Base-by-base conservation (phyloP, 192 early-diverging fungal genomes). In the Coemansia furcata region DNA sequence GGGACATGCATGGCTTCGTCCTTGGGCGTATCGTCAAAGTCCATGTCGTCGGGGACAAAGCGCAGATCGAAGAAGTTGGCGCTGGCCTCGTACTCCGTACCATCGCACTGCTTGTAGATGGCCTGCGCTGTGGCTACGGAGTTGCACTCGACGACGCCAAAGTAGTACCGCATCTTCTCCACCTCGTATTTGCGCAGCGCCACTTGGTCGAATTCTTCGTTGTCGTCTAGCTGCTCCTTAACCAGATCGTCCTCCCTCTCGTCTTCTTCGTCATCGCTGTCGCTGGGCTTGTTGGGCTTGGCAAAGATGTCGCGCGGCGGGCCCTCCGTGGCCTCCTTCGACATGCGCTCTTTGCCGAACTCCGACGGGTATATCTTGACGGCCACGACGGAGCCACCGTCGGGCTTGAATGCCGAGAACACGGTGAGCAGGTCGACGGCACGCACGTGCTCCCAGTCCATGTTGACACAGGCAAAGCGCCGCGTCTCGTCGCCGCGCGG, bases 381-480 rank as follows among this genome's bases (percentile, higher is more conserved):
- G 0, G 89, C 86, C 3, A 87, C 63, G 39, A 99, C 86, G 6
- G 85, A 68, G 9, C 91, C 90, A 39, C 82, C 84, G 33, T 85
- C 84, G 2, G 92, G 91, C 72, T 92, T 95, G 75, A 98, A 95
- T 30, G 86, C 90, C 43, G 84, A 85, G 69, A 97, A 92, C 3
- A 94, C 90, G 42, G 94, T 92, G 68, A 87, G 90, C 65, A 98
- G 79, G 73, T 98, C 96, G 0, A 73, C 69, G 0, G 96, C 88
- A 63, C 92, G 94, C 60, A 98, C 83, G 60, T 98, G 88, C 69
- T 94, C 91, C 97, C 97, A 98, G 73, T 99, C 95, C 87, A 99
- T 73, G 68, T 97, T 95, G 29, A 98, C 92, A 12, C 87, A 85
- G 17, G 95, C 97, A 62, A 98, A 87, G 26, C 95, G 83, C 26